Evolutionary conservation across 306 rosid genomes (phyloP), one percentile per base, ranked within the genome.

Genomic region (Benincasa hispida): DNA sequence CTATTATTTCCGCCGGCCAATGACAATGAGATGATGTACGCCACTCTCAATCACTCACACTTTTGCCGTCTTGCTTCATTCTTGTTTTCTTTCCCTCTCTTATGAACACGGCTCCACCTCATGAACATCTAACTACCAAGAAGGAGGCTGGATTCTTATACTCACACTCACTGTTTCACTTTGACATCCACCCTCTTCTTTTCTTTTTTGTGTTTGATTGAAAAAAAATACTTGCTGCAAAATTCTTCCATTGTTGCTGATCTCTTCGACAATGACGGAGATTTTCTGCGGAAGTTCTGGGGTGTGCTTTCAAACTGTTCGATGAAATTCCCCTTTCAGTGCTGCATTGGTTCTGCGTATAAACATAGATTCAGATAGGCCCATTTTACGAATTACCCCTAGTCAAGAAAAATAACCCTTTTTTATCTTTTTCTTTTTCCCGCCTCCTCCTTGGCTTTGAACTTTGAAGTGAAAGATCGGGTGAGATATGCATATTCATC

Each of bases 261-360:
- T 11, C 53, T 35, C 75, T 37, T 21, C 34, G 34, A 69, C 4
- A 10, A 42, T 42, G 55, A 1, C 18, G 39, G 24, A 9, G 21
- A 10, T 37, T 37, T 17, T 66, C 75, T 27, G 13, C 35, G 0
- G 6, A 21, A 45, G 8, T 19, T 34, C 47, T 76, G 73, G 73
- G 63, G 39, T 34, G 12, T 65, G 79, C 77, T n/a, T 19, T 65
- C 63, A 51, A 66, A 5, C 22, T 82, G 77, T 74, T 82, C n/a
- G 85, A 82, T 74, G 51, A 66, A 60, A 37, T 70, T 51, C 80
- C 76, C 74, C 78, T 15, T 60, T 32, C 17, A 39, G 13, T 37
- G 48, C n/a, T 53, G 42, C 68, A 21, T 47, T 37, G 25, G 17
- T 37, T 63, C 22, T 72, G 65, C 45, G 25, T 53, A 47, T 67